Evolutionary conservation across 257 asterid species (phyloP).

Genomic region (Nicotiana otophora): DNA sequence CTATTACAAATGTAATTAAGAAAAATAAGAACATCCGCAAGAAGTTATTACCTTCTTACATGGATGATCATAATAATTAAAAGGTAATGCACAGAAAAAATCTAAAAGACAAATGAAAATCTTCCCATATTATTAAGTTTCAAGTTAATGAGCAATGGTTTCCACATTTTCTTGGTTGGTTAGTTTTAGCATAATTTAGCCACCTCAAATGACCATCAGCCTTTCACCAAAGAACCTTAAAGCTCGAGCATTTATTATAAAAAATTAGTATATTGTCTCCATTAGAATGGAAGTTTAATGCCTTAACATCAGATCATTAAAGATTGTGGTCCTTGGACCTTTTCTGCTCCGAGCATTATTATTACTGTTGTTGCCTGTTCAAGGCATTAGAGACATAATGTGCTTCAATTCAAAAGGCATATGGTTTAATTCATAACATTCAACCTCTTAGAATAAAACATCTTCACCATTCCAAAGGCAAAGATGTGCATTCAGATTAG

Average conservation of each 20-base stretch:
- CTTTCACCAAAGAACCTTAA: background rate
- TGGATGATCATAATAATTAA: background rate
- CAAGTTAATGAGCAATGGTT: background rate
- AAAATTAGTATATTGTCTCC: background rate
- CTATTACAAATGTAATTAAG: background rate
- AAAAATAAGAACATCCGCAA: background rate
- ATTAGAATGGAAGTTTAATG: background rate
- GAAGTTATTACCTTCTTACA: background rate
- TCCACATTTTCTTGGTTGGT: background rate
- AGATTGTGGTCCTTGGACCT: background rate
- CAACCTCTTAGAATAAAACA: background rate
- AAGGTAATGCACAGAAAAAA: background rate
- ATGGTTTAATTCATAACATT: background rate
- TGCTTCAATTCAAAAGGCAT: background rate
- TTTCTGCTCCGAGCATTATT: background rate
- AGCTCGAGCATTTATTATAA: background rate
- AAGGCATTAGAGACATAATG: background rate
- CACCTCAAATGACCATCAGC: background rate
- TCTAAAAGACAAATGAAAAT: background rate
- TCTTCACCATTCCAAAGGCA: background rate
- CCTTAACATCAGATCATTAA: background rate
- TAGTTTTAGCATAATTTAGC: background rate
- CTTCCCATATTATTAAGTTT: slow-evolving; percentile 6
- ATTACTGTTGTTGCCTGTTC: background rate
- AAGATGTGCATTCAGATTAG: background rate